These are phyloP conservation scores for Notholithocarpus densiflorus DNA, from an alignment of 306 rosid species.

Conservation along the genomic window DNA sequence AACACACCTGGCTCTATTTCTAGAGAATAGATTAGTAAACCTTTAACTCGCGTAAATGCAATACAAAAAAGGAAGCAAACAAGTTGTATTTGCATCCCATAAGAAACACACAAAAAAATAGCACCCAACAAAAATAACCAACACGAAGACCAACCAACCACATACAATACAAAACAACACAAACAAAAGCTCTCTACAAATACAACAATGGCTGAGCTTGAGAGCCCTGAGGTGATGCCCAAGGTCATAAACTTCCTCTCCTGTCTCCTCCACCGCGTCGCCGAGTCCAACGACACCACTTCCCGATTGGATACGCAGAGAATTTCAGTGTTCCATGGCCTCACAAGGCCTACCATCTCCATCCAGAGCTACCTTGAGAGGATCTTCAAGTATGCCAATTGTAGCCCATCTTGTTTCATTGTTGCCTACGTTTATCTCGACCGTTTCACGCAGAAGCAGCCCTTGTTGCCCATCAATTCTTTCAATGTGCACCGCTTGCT, in stretches of 20 bases:
- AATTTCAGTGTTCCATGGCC: slow-evolving; percentile 85
- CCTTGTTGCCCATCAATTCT: slow-evolving; percentile 73
- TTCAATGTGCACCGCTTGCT: slow-evolving; percentile 86
- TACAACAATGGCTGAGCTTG: slow-evolving; percentile 77
- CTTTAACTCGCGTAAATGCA: not conserved
- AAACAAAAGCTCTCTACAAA: not conserved
- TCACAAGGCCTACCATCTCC: slow-evolving; percentile 71
- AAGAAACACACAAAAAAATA: not conserved
- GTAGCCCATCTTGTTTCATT: slow-evolving; percentile 84
- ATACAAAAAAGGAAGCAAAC: not conserved
- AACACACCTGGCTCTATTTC: not conserved
- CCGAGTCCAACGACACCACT: slow-evolving; percentile 71
- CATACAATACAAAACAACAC: not conserved
- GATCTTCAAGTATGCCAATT: slow-evolving; percentile 90
- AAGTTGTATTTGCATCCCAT: not conserved
- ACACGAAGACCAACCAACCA: not conserved
- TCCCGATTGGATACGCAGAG: slow-evolving; percentile 48
- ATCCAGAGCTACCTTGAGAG: slow-evolving; percentile 78
- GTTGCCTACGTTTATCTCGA: slow-evolving; percentile 90
- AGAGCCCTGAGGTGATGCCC: slow-evolving; percentile 69
- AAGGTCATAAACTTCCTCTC: slow-evolving; percentile 72
- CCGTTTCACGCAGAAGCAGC: slow-evolving; percentile 79
- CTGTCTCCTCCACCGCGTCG: slow-evolving; percentile 68
- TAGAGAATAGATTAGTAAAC: not conserved
- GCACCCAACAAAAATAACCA: not conserved